Evolutionary conservation across 2,329 filamentous ascomycete species (phyloP).

Genomic region (Colletotrichum phormii): DNA sequence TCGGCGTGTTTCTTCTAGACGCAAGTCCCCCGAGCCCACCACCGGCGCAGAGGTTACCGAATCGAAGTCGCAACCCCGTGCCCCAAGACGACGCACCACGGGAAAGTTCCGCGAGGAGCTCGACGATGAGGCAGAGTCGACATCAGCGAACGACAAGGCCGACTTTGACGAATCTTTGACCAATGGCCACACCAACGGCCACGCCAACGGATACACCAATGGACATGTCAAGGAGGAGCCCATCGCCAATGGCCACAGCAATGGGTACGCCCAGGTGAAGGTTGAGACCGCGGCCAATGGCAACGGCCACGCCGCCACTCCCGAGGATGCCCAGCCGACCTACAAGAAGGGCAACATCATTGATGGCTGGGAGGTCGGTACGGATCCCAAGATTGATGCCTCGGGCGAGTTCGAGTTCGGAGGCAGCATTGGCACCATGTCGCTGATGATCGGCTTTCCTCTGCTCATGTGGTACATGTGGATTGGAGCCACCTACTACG

Average conservation of each 20-base stretch:
- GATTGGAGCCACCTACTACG: constrained; percentile 88
- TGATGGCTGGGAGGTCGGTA: constrained; percentile 70
- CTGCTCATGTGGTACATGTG: constrained; percentile 95
- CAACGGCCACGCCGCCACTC: constrained; percentile 34
- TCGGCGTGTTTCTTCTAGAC: constrained; percentile 57
- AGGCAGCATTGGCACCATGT: constrained; percentile 75
- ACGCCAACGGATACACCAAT: constrained; percentile 42
- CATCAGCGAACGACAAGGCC: constrained; percentile 42
- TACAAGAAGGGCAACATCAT: constrained; percentile 46
- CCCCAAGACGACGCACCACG: constrained; percentile 58
- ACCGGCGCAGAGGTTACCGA: constrained; percentile 26
- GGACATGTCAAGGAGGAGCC: constrained; percentile 42
- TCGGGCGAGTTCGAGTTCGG: constrained; percentile 83
- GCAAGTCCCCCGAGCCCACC: constrained; percentile 56
- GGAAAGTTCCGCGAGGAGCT: constrained; percentile 63
- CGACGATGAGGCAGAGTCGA: constrained; percentile 51
- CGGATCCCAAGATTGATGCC: constrained; percentile 72
- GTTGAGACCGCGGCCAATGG: constrained; percentile 31
- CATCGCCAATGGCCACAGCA: constrained; percentile 36
- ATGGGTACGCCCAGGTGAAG: constrained; percentile 29
- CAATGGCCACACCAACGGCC: constrained; percentile 41
- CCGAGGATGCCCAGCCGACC: constrained; percentile 16
- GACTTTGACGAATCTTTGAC: constrained; percentile 7
- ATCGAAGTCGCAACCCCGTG: constrained; percentile 41
- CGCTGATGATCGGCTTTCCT: constrained; percentile 91